phyloP scores from a whole-genome alignment of 2,329 filamentous ascomycete genomes.

The Corynespora cassiicola region DNA sequence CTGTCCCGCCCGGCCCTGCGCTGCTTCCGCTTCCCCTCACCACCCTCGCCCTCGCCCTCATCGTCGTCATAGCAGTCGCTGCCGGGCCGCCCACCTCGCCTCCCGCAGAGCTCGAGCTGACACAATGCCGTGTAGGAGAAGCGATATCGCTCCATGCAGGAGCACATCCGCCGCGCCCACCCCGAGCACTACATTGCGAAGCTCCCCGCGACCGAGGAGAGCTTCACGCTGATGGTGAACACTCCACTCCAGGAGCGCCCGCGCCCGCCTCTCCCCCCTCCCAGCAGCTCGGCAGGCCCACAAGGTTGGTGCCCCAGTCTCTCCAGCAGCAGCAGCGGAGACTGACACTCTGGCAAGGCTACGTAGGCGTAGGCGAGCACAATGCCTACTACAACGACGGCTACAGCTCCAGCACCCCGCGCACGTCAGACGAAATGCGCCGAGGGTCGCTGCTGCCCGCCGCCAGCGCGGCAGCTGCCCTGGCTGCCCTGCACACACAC shows the following conservation, averaged over 20 bases:
- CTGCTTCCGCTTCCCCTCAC: conserved; percentile 6
- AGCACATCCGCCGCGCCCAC: conserved; percentile 97
- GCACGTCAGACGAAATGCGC: conserved; percentile 72
- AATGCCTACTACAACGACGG: conserved; percentile 73
- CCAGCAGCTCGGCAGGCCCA: conserved; percentile 45
- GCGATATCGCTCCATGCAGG: conserved; percentile 97
- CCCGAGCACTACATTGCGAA: conserved; percentile 97
- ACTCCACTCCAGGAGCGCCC: conserved; percentile 79
- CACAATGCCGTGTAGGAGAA: conserved; percentile 72
- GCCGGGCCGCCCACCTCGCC: conserved; percentile 7
- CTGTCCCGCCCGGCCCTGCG: no score
- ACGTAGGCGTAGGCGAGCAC: conserved; percentile 62
- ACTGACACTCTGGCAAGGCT: conserved; percentile 49
- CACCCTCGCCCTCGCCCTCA: conserved; percentile 8
- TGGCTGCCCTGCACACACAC: conserved; percentile 84
- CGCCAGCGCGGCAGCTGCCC: conserved; percentile 80
- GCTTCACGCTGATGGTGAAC: conserved; percentile 95
- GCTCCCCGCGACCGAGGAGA: conserved; percentile 96
- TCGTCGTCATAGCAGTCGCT: conserved; percentile 28
- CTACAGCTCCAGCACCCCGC: conserved; percentile 70
- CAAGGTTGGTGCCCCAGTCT: conserved; percentile 38
- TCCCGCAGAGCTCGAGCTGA: conserved; percentile 28
- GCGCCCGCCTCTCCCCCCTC: conserved; percentile 57
- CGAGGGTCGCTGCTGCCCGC: conserved; percentile 69
- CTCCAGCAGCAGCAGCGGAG: conserved; percentile 39